Evolutionary conservation across 2,329 filamentous ascomycete genomes (phyloP).

Genomic region (Sporothrix sp.): DNA sequence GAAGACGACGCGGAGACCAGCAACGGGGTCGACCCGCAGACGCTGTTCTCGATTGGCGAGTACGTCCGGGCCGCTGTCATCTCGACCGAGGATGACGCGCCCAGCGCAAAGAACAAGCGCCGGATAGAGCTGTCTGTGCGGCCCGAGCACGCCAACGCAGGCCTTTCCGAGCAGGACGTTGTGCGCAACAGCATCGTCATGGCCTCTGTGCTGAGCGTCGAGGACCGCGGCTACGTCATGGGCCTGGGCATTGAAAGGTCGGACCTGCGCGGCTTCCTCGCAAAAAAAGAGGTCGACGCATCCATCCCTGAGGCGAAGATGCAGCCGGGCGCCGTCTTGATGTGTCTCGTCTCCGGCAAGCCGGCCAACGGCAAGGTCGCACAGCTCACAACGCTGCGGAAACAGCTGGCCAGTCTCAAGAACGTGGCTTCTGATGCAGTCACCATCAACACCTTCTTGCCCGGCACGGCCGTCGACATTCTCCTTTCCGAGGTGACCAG

Average conservation of each 20-base stretch:
- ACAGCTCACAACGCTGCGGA: slow-evolving; percentile 69
- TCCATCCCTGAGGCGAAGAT: slow-evolving; percentile 52
- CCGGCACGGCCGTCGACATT: slow-evolving; percentile 82
- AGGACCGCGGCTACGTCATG: slow-evolving; percentile 93
- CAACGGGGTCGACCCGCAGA: slow-evolving; percentile 59
- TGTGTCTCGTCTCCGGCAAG: slow-evolving; percentile 71
- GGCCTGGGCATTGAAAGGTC: slow-evolving; percentile 66
- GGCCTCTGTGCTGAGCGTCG: slow-evolving; percentile 80
- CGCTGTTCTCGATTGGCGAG: slow-evolving; percentile 73
- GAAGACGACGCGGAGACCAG: slow-evolving; percentile 21
- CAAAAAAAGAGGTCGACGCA: slow-evolving; percentile 68
- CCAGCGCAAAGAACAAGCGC: slow-evolving; percentile 56
- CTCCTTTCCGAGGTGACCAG: slow-evolving; percentile 66
- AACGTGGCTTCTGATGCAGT: slow-evolving; percentile 65
- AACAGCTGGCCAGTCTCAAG: slow-evolving; percentile 57
- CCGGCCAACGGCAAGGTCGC: slow-evolving; percentile 71
- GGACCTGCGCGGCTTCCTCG: slow-evolving; percentile 70
- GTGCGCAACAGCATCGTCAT: slow-evolving; percentile 71
- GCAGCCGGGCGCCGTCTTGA: slow-evolving; percentile 72
- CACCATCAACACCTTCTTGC: slow-evolving; percentile 81
- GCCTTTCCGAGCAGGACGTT: slow-evolving; percentile 62
- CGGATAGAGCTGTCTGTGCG: slow-evolving; percentile 81
- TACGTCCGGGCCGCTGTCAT: slow-evolving; percentile 78
- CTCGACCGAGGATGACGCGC: slow-evolving; percentile 59
- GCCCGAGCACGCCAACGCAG: slow-evolving; percentile 67